Evolutionary conservation across 192 early-diverging fungal species (phyloP).

Genomic region (Backusella tarrabulga): DNA sequence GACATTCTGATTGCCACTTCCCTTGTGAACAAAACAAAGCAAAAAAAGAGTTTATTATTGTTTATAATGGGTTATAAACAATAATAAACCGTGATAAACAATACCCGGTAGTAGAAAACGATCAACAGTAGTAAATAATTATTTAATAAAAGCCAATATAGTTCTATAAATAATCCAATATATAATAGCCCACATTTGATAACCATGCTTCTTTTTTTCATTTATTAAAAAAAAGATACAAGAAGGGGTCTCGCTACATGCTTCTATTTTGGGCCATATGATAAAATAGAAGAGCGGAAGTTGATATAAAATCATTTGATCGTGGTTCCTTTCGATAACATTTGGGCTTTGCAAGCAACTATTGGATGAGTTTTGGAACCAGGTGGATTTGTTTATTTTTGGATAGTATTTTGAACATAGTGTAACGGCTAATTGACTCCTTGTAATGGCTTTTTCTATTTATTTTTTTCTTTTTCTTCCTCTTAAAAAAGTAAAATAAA

Average conservation of each 20-base stretch:
- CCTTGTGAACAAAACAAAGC: background rate
- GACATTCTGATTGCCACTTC: background rate
- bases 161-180: background rate
- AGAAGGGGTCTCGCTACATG: background rate
- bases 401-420: background rate
- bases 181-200: background rate
- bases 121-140: background rate
- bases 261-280: background rate
- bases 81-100: background rate
- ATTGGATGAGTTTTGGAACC: conserved; percentile 7
- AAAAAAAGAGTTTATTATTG: background rate
- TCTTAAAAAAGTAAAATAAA: background rate
- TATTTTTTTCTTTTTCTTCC: background rate
- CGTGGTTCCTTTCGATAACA: background rate
- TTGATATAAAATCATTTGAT: background rate
- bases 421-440: background rate
- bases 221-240: background rate
- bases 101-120: background rate
- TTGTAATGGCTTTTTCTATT: background rate
- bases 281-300: background rate
- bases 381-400: background rate
- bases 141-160: background rate
- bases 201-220: background rate
- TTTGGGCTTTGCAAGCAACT: background rate
- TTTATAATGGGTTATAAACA: background rate